These are phyloP conservation scores for Pestalotiopsis sp. DNA, from an alignment of 2,329 filamentous ascomycete genomes.

Conservation along the genomic window DNA sequence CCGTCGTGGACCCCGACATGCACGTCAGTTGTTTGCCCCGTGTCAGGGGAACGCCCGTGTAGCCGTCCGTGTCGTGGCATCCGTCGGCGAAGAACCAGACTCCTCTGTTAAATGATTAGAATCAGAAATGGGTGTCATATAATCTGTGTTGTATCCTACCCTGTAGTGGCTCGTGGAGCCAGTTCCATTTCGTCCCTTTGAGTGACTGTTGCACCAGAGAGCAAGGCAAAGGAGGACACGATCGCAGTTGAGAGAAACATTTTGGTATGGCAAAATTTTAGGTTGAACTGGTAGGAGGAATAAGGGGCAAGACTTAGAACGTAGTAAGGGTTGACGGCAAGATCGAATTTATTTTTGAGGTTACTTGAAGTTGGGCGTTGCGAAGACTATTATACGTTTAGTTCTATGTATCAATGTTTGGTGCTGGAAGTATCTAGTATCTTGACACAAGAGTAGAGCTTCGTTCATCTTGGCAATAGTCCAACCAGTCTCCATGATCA, in stretches of 20 bases:
- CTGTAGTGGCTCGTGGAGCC: not conserved
- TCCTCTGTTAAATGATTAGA: not conserved
- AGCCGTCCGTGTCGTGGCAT: constrained; percentile 5
- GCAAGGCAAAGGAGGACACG: not conserved
- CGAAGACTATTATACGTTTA: no score
- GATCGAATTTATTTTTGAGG: no score
- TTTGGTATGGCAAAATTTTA: not conserved
- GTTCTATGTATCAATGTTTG: no score
- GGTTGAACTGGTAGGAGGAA: not conserved
- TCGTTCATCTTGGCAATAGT: no score
- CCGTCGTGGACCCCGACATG: not conserved
- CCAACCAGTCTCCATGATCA: no score
- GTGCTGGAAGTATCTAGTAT: no score
- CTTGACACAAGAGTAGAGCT: no score
- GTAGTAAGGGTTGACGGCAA: no score
- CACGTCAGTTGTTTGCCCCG: not conserved
- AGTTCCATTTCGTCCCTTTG: not conserved
- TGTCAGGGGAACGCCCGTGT: not conserved
- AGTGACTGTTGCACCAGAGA: not conserved
- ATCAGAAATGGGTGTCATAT: not conserved
- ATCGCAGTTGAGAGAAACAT: not conserved
- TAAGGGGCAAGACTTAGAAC: no score
- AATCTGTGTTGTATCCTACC: not conserved
- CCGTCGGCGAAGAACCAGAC: constrained; percentile 11
- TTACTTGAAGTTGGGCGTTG: no score